phyloP scores from a whole-genome alignment of 176 grass and related monocot species.

The Rhynchospora tenuis region DNA sequence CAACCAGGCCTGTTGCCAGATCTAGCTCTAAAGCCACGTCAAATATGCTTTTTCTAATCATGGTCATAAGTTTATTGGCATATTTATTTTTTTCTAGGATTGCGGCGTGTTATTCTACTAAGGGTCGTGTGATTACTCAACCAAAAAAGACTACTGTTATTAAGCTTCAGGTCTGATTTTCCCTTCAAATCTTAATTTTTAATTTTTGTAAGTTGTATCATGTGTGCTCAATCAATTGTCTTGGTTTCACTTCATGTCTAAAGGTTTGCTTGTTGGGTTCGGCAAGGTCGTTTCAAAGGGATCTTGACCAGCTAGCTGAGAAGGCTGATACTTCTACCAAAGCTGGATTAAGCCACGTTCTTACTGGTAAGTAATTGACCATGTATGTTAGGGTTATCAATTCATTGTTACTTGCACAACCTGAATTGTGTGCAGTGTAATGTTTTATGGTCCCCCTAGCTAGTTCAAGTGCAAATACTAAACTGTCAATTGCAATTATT shows the following conservation, averaged over 20 bases:
- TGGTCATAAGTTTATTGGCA: slow-evolving; percentile 57
- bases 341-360: slow-evolving; percentile 74
- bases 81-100: slow-evolving; percentile 64
- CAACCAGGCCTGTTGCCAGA: slow-evolving; percentile 41
- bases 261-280: slow-evolving; percentile 93
- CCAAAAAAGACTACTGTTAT: slow-evolving; percentile 82
- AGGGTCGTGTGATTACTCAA: slow-evolving; percentile 51
- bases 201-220: not conserved
- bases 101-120: slow-evolving; percentile 39
- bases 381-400: not conserved
- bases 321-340: slow-evolving; percentile 90
- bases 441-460: not conserved
- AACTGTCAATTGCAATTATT: no score
- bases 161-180: slow-evolving; percentile 76
- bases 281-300: slow-evolving; percentile 91
- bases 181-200: not conserved
- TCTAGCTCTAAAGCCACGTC: slow-evolving; percentile 56
- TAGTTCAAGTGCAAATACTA: not conserved
- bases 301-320: slow-evolving; percentile 92
- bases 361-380: slow-evolving; percentile 50
- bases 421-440: not conserved
- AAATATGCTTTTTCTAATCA: slow-evolving; percentile 45
- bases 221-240: not conserved
- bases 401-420: not conserved
- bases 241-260: not conserved